Evolutionary conservation across 2,329 filamentous ascomycete genomes (phyloP).

Genomic region (Phialophora expanda): DNA sequence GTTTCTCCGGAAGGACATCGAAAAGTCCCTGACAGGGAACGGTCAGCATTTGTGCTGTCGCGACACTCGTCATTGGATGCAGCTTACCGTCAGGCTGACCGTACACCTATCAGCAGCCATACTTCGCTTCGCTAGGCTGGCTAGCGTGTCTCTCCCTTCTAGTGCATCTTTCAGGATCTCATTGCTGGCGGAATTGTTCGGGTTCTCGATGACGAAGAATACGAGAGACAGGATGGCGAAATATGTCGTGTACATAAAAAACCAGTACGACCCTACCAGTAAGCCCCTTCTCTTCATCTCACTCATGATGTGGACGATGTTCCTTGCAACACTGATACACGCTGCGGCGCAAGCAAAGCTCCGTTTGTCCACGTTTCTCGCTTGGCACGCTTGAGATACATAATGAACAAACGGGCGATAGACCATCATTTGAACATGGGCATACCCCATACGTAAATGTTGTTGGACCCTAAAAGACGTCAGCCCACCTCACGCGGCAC

Average conservation of each 20-base stretch:
- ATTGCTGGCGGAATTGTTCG: slow-evolving; percentile 64
- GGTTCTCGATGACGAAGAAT: slow-evolving; percentile 69
- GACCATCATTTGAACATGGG: slow-evolving; percentile 67
- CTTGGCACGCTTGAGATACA: slow-evolving; percentile 58
- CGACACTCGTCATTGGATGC: slow-evolving; percentile 6
- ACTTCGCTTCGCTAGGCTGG: slow-evolving; percentile 78
- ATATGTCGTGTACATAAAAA: slow-evolving; percentile 71
- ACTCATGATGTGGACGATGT: slow-evolving; percentile 68
- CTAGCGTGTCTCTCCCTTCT: slow-evolving; percentile 81
- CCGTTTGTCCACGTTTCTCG: slow-evolving; percentile 62
- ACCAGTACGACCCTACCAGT: slow-evolving; percentile 69
- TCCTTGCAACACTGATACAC: slow-evolving; percentile 68
- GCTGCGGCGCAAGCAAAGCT: slow-evolving; percentile 70
- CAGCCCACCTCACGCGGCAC: slow-evolving; percentile 40
- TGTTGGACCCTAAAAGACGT: slow-evolving; percentile 58
- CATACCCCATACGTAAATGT: slow-evolving; percentile 66
- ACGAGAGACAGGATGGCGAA: slow-evolving; percentile 69
- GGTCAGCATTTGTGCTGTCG: slow-evolving; percentile 14
- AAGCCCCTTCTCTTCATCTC: slow-evolving; percentile 68
- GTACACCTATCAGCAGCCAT: slow-evolving; percentile 88
- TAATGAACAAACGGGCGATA: slow-evolving; percentile 71
- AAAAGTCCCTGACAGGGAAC: slow-evolving; percentile 70
- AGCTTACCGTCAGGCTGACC: slow-evolving; percentile 72
- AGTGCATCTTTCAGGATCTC: slow-evolving; percentile 85
- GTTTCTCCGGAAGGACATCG: slow-evolving; percentile 75